A percentile compares a stretch with the other conserved stretches of the same genome.
phyloP scores from a whole-genome alignment of 1,284 basidiomycete genomes.

The Trametes hirsuta region DNA sequence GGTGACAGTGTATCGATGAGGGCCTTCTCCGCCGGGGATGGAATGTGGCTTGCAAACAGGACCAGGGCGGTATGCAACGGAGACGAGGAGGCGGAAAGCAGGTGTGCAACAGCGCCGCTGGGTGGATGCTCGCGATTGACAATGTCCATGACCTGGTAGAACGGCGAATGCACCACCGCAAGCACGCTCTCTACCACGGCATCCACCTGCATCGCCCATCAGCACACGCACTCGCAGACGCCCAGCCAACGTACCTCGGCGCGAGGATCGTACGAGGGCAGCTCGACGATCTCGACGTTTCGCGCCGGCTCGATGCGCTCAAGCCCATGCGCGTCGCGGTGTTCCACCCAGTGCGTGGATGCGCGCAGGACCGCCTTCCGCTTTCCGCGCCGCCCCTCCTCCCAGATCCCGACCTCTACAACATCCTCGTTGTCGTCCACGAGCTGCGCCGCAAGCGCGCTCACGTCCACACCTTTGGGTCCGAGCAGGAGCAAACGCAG shows the following conservation, averaged over 20 bases:
- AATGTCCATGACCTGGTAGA: slow-evolving; percentile 49
- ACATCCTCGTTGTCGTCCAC: slow-evolving; percentile 67
- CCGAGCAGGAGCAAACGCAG: slow-evolving; percentile 58
- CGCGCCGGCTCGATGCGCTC: slow-evolving; percentile 64
- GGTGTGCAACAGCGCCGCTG: slow-evolving; percentile 49
- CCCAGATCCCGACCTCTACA: slow-evolving; percentile 61
- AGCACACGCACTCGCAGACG: neutral
- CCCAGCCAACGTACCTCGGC: slow-evolving; percentile 43
- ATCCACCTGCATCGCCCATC: slow-evolving; percentile 24
- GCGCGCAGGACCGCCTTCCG: slow-evolving; percentile 47
- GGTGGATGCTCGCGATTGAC: slow-evolving; percentile 54
- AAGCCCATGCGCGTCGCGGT: slow-evolving; percentile 61
- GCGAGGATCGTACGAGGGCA: slow-evolving; percentile 47
- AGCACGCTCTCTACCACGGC: slow-evolving; percentile 39
- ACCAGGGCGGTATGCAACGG: slow-evolving; percentile 57
- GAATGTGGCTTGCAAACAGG: slow-evolving; percentile 53
- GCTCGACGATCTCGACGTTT: slow-evolving; percentile 62
- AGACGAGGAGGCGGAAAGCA: slow-evolving; percentile 52
- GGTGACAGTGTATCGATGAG: slow-evolving; percentile 55
- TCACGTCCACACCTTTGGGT: slow-evolving; percentile 39
- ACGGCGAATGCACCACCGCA: slow-evolving; percentile 57
- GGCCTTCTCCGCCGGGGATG: slow-evolving; percentile 42
- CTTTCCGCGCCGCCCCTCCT: slow-evolving; percentile 41
- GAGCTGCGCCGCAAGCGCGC: slow-evolving; percentile 42
- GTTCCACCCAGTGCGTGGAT: slow-evolving; percentile 72